These are phyloP conservation scores for Ramularia endophylla DNA, from an alignment of 2,329 filamentous ascomycete species.

Conservation along the genomic window DNA sequence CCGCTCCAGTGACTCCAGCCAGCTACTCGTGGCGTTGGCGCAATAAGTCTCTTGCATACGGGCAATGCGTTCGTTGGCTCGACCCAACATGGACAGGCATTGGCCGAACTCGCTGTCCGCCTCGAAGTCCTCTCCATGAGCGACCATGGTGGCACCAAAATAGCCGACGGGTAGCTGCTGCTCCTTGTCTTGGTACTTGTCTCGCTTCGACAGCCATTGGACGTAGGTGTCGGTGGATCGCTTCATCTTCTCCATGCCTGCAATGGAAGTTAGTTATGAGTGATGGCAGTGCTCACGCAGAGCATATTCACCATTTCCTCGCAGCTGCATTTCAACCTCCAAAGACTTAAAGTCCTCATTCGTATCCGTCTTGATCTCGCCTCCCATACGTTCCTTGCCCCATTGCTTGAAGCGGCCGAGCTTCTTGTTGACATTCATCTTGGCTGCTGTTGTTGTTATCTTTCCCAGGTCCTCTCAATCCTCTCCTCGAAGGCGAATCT, in stretches of 20 bases:
- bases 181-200: constrained; percentile 81
- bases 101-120: constrained; percentile 85
- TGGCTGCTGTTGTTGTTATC: constrained; percentile 13
- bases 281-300: neutral
- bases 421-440: constrained; percentile 68
- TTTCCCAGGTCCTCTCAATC: too few species aligned
- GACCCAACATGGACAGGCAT: constrained; percentile 71
- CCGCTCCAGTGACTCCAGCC: constrained; percentile 87
- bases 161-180: constrained; percentile 75
- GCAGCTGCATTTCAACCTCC: constrained; percentile 82
- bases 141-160: constrained; percentile 78
- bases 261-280: constrained; percentile 3
- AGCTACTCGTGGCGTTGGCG: constrained; percentile 68
- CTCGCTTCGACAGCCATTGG: constrained; percentile 80
- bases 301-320: constrained; percentile 66
- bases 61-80: constrained; percentile 81
- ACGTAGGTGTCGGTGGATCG: constrained; percentile 79
- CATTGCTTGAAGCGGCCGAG: constrained; percentile 96
- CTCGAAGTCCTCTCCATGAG: constrained; percentile 89
- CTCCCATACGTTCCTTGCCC: constrained; percentile 94
- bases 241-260: constrained; percentile 87
- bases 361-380: constrained; percentile 77
- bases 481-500: too few species aligned
- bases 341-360: constrained; percentile 88
- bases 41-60: constrained; percentile 81